Conservation (phyloP, 345 rosid species). For the Leavenworthia alabamica region DNA sequence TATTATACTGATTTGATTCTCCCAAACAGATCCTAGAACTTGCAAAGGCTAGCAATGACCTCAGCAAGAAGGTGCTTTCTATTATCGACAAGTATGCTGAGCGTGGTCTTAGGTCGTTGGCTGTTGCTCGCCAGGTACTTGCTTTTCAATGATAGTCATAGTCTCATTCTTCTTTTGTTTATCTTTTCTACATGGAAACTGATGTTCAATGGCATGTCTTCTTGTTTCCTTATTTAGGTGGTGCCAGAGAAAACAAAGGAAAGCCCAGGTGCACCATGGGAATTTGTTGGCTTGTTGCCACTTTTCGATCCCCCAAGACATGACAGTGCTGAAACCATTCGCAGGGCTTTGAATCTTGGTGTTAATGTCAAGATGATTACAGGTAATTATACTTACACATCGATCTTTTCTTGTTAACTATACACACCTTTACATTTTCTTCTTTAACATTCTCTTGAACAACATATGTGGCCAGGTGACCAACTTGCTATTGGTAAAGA, state of each 20-base stretch:
- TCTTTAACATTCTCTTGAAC: constrained; percentile 6
- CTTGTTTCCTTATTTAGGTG: constrained; percentile 38
- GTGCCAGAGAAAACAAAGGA: constrained; percentile 85
- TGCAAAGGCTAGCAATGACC: constrained; percentile 72
- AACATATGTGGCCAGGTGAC: constrained; percentile 49
- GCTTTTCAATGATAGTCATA: constrained; percentile 3
- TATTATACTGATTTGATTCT: constrained; percentile 13
- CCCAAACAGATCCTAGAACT: constrained; percentile 57
- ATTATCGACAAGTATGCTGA: constrained; percentile 92
- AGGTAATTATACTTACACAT: constrained; percentile 39
- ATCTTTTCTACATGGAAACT: constrained; percentile 1
- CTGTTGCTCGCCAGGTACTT: constrained; percentile 82
- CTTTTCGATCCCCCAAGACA: constrained; percentile 99
- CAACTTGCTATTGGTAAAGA: constrained; percentile 97
- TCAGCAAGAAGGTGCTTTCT: constrained; percentile 62
- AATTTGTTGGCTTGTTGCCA: constrained; percentile 79
- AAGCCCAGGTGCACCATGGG: constrained; percentile 81
- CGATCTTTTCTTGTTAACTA: background rate
- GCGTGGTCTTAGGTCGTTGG: constrained; percentile 94
- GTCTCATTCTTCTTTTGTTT: background rate
- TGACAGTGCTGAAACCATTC: constrained; percentile 97
- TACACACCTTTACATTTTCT: no score
- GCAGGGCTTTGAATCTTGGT: constrained; percentile 89
- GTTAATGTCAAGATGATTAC: constrained; percentile 98
- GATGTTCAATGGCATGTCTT: background rate